phyloP scores from a whole-genome alignment of 768 basidiomycete genomes.

The Kwoniella heveanensis region DNA sequence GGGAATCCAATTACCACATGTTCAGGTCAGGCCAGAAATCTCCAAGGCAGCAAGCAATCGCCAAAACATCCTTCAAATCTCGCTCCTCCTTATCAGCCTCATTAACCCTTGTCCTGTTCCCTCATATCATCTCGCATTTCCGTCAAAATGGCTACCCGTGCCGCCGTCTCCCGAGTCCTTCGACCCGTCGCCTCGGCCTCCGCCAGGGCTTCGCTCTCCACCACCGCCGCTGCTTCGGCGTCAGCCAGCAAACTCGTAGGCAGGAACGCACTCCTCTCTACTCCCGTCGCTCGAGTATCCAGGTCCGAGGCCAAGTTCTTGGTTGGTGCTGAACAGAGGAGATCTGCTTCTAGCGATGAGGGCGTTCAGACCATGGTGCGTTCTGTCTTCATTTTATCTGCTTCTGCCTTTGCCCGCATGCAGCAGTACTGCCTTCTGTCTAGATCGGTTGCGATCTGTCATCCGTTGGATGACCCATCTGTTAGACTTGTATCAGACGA shows the following conservation, averaged over 20 bases:
- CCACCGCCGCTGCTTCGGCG: constrained; percentile 21
- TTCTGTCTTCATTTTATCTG: too few species aligned
- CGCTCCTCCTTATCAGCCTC: neutral
- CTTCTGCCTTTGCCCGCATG: too few species aligned
- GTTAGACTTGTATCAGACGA: too few species aligned
- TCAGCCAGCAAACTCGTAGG: constrained; percentile 25
- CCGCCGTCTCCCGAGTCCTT: constrained; percentile 31
- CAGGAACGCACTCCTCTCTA: constrained; percentile 44
- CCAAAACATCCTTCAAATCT: neutral
- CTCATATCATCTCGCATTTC: neutral
- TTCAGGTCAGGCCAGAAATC: neutral
- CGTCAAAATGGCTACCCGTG: constrained; percentile 42
- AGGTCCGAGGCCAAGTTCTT: constrained; percentile 40
- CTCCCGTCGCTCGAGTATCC: constrained; percentile 47
- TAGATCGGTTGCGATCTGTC: too few species aligned
- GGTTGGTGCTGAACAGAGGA: constrained; percentile 39
- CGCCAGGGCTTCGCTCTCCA: constrained; percentile 15
- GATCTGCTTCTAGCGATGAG: constrained; percentile 45
- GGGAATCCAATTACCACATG: neutral
- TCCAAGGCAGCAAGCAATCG: neutral
- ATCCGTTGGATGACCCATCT: too few species aligned
- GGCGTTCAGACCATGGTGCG: constrained; percentile 51
- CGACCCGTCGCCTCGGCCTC: constrained; percentile 20
- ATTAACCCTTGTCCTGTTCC: constrained; percentile 5
- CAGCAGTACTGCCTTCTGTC: too few species aligned